These are phyloP conservation scores for Papiliotrema fonsecae DNA, from an alignment of 1,284 basidiomycete species.

Conservation along the genomic window DNA sequence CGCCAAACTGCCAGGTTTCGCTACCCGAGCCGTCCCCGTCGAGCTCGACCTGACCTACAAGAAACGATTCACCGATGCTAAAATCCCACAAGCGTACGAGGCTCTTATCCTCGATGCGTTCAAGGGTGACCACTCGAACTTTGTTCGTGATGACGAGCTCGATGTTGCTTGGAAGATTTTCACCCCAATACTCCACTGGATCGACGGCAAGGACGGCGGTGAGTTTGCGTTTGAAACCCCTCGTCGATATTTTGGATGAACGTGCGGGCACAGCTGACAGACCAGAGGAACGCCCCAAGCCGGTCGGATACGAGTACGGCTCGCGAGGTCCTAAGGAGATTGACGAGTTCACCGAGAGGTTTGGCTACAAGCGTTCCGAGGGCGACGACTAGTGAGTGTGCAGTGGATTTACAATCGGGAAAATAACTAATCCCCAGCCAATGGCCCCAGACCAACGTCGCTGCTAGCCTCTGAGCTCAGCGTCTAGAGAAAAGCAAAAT, in stretches of 20 bases:
- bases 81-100: constrained; percentile 93
- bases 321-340: constrained; percentile 85
- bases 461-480: constrained; percentile 25
- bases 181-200: constrained; percentile 91
- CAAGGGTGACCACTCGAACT: constrained; percentile 59
- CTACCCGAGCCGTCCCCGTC: constrained; percentile 81
- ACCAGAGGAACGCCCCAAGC: constrained; percentile 55
- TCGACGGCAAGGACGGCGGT: constrained; percentile 61
- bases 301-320: constrained; percentile 79
- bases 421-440: constrained; percentile 12
- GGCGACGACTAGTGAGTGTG: constrained; percentile 65
- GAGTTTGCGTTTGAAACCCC: too few species aligned
- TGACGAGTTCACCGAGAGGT: constrained; percentile 67
- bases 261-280: neutral
- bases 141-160: constrained; percentile 90
- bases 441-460: constrained; percentile 36
- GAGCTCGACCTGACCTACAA: constrained; percentile 98
- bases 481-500: too few species aligned
- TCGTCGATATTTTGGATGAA: too few species aligned
- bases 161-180: constrained; percentile 98
- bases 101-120: constrained; percentile 83
- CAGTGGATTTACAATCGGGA: constrained; percentile 9
- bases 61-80: constrained; percentile 77
- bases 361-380: constrained; percentile 67
- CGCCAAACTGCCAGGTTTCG: constrained; percentile 82